A percentile compares a stretch with the other conserved stretches of the same genome.
Evolutionary conservation across 208 protist genomes (phyloP).

Genomic region (Acanthamoeba sp.): DNA sequence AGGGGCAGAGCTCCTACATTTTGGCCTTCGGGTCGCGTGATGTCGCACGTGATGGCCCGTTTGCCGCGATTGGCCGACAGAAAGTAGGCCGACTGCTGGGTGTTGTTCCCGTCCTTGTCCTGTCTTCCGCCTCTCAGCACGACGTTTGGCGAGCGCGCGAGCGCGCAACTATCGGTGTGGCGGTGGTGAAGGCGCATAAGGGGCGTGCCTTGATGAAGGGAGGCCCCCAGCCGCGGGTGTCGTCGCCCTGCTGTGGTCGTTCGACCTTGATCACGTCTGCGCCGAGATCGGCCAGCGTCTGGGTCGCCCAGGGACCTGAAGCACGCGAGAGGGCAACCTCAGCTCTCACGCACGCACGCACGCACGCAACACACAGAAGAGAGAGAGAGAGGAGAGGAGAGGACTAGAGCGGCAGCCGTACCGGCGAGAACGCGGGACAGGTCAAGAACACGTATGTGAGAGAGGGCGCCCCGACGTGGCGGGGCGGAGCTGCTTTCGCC

Average conservation of each 20-base stretch:
- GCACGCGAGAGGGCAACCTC: background rate
- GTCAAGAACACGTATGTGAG: constrained; percentile 22
- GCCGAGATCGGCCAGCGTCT: constrained; percentile 79
- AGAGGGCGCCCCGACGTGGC: background rate
- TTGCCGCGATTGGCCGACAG: constrained; percentile 81
- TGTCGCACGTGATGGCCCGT: constrained; percentile 74
- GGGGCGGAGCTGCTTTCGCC: background rate
- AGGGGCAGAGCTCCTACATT: background rate
- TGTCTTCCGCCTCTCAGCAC: background rate
- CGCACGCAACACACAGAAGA: too few relatives aligned
- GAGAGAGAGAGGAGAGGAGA: background rate
- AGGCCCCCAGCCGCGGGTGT: constrained; percentile 79
- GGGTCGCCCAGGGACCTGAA: constrained; percentile 76
- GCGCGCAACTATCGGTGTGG: too few relatives aligned
- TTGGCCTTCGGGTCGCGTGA: constrained; percentile 70
- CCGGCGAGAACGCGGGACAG: constrained; percentile 6
- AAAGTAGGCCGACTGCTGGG: constrained; percentile 76
- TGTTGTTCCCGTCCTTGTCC: constrained; percentile 55
- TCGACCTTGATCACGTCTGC: constrained; percentile 83
- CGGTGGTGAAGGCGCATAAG: too few relatives aligned
- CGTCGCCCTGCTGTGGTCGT: constrained; percentile 74
- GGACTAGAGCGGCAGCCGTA: background rate
- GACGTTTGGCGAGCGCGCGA: too few relatives aligned
- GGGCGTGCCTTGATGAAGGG: constrained; percentile 75
- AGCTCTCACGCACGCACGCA: too few relatives aligned